Evolutionary conservation across 2,329 filamentous ascomycete species (phyloP).

Genomic region (Cordyceps fumosorosea): DNA sequence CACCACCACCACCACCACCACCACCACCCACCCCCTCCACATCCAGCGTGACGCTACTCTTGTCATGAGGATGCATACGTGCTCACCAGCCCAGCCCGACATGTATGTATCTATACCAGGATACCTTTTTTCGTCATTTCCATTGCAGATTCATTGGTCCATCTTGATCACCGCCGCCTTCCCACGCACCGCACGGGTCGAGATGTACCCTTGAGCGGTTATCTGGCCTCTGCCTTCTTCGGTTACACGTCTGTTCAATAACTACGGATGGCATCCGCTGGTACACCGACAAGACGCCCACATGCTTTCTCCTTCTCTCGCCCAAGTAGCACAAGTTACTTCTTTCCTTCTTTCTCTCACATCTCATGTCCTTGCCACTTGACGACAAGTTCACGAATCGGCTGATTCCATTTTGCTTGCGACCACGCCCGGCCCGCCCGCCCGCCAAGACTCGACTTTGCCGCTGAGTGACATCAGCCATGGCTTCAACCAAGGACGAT

Average conservation of each 20-base stretch:
- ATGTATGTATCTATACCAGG: too few species aligned
- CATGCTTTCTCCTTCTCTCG: too few species aligned
- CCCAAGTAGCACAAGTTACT: background rate
- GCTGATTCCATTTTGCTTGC: constrained; percentile 3
- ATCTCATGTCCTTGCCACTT: background rate
- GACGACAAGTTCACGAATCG: constrained; percentile 7
- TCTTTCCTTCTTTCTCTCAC: background rate
- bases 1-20: background rate
- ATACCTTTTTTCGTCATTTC: background rate
- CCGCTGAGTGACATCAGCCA: constrained; percentile 12
- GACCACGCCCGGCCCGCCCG: background rate
- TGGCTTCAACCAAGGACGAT: background rate
- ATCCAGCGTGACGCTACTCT: constrained; percentile 1
- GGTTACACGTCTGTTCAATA: background rate
- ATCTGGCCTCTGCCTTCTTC: background rate
- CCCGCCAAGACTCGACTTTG: constrained; percentile 8
- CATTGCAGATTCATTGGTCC: constrained; percentile 1
- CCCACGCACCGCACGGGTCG: background rate
- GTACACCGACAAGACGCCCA: background rate
- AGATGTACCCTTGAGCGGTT: too few species aligned
- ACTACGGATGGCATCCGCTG: background rate
- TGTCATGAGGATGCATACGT: constrained; percentile 4
- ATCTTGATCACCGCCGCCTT: background rate
- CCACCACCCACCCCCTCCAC: constrained; percentile 2
- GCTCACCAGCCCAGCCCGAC: background rate